These are phyloP conservation scores for Saturnispora hagleri DNA, from an alignment of 805 yeast species.

Conservation along the genomic window DNA sequence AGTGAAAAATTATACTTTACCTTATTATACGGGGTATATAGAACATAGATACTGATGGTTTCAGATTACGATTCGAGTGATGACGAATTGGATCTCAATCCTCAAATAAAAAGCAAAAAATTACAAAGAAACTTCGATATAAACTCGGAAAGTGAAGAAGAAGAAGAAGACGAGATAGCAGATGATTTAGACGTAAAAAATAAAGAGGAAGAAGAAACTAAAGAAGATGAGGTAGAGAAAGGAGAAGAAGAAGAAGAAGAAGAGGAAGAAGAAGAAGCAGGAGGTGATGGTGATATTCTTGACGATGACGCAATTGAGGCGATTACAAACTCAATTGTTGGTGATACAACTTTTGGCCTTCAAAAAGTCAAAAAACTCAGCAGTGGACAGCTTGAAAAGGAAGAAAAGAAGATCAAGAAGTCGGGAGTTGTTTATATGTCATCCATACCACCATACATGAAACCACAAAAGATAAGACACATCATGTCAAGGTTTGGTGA, in stretches of 20 bases:
- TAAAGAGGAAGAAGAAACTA: slow-evolving; percentile 10
- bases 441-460: slow-evolving; percentile 93
- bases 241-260: slow-evolving; percentile 17
- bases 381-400: slow-evolving; percentile 45
- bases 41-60: not conserved
- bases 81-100: slow-evolving; percentile 1
- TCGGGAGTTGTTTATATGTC: slow-evolving; percentile 94
- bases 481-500: slow-evolving; percentile 75
- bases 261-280: slow-evolving; percentile 16
- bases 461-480: slow-evolving; percentile 82
- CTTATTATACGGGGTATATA: not conserved
- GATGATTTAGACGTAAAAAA: slow-evolving; percentile 11
- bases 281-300: slow-evolving; percentile 11
- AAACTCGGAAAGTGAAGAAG: slow-evolving; percentile 10
- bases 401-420: slow-evolving; percentile 46
- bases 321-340: slow-evolving; percentile 14
- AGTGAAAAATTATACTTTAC: not conserved
- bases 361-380: slow-evolving; percentile 45
- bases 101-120: not conserved
- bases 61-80: slow-evolving; percentile 5
- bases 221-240: slow-evolving; percentile 14
- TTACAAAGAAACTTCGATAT: slow-evolving; percentile 10
- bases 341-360: slow-evolving; percentile 23
- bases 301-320: slow-evolving; percentile 16
- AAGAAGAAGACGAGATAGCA: slow-evolving; percentile 2